Evolutionary conservation across 495 filamentous ascomycete genomes (phyloP), one percentile per base, ranked within the genome.

Genomic region (Penicillium fimorum): DNA sequence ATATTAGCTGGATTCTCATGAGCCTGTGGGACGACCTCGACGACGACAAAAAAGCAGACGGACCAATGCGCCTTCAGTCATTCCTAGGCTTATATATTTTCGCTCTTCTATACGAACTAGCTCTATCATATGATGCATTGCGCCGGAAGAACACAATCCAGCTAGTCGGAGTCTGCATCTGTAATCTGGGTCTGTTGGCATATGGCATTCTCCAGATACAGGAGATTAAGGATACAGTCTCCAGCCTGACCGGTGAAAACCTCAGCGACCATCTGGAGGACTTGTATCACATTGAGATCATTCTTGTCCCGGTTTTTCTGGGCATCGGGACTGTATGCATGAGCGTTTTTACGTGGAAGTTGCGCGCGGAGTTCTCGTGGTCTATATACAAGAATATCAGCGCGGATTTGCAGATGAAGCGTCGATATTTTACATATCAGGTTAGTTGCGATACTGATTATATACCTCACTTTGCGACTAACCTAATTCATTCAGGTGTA

Each of bases 11-110:
- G 63, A 50, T 65, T 17, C 55, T 65, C 20, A 51, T 63, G 5
- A 65, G 60, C 15, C 56, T 63, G 2, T 58, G 57, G 17, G 46
- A 59, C 9, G 47, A 62, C 10, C 57, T 65, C 54, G 35, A 52
- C 20, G 27, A 55, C 9, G 25, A 42, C 17, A 51, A 46, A 1
- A 53, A 55, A 17, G 17, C 29, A 3, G 24, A 47, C 20, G 63
- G 50, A 11, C 48, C 54, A 11, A 2, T 58, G 32, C 63, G 63
- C 27, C 60, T 65, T 40, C 63, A 58, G 32, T 65, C 63, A 17
- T 65, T 65, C 22, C 47, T 65, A 0, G 63, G 60, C 17, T 50
- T 65, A 1, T 65, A 63, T 48, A 65, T 65, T 6, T 65, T 65
- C 43, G 63, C 63, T 2, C 50, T 65, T 29, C 35, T 65, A 22